Evolutionary conservation across 352 stramenopile genomes (phyloP), one percentile per base, ranked within the genome.

Genomic region (Globisporangium nagaii): DNA sequence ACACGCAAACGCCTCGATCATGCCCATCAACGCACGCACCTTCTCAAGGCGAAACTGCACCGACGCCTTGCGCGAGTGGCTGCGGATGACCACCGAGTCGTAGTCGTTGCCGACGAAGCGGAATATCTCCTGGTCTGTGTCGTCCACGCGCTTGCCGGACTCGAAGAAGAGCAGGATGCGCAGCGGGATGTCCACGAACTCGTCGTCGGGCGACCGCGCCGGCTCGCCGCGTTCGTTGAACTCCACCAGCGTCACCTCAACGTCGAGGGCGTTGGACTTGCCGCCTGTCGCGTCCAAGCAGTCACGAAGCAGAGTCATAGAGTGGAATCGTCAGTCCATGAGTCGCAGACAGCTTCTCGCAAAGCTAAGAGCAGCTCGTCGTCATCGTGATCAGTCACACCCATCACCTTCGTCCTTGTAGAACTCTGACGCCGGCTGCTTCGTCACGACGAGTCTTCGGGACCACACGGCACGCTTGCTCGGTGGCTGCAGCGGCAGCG

Each of bases 371-470:
- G n/a, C n/a, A n/a, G n/a, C n/a, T n/a, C n/a, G n/a, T n/a, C n/a
- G n/a, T n/a, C n/a, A n/a, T n/a, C n/a, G n/a, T n/a, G n/a, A n/a
- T n/a, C n/a, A n/a, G n/a, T n/a, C n/a, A n/a, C n/a, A n/a, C n/a
- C n/a, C n/a, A n/a, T 20, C 24, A 75, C 67, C 84, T 90, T 94
- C 84, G 49, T 94, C 84, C 57, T 94, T 94, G 69, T 92, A 94
- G 54, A 94, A 94, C 59, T 92, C 82, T 17, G 84, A 90, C 12
- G 73, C 60, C 9, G 84, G 84, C 60, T 94, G 84, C 63, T 88
- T 94, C 11, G 80, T 90, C 41, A 94, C 82, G n/a, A 92, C 82
- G 39, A 94, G 63, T 41, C 84, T 68, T 34, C 82, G 73, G 13
- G 78, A 80, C 80, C 80, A 89, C 12, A 70, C 74, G n/a, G 41